Evolutionary conservation across 2,329 filamentous ascomycete species (phyloP).

Genomic region (Diplodia intermedia): DNA sequence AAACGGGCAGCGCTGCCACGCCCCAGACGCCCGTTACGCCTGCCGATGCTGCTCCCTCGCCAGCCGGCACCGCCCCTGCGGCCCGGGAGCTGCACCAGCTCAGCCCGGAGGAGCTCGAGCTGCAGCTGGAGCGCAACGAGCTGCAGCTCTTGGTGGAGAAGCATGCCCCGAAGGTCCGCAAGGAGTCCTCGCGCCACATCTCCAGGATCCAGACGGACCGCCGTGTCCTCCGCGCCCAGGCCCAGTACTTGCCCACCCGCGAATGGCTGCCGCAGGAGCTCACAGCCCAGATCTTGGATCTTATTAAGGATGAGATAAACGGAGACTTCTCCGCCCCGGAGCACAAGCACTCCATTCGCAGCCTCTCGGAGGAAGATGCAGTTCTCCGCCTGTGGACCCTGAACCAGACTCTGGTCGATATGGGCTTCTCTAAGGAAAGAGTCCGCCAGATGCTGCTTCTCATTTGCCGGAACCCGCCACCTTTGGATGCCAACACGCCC

Average conservation of each 20-base stretch:
- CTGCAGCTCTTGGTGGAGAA: conserved; percentile 88
- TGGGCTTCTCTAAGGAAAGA: conserved; percentile 71
- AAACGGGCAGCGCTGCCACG: conserved; percentile 32
- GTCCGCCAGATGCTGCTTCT: conserved; percentile 70
- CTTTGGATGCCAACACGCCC: conserved; percentile 60
- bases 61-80: conserved; percentile 36
- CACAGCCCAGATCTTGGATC: conserved; percentile 75
- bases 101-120: conserved; percentile 88
- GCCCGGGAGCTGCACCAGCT: conserved; percentile 59
- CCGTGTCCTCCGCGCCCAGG: conserved; percentile 79
- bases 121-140: conserved; percentile 86
- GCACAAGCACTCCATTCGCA: conserved; percentile 46
- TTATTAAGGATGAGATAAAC: conserved; percentile 70
- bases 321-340: conserved; percentile 41
- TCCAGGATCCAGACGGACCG: conserved; percentile 83
- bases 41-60: conserved; percentile 28
- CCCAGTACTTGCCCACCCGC: conserved; percentile 72
- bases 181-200: conserved; percentile 79
- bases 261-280: conserved; percentile 84
- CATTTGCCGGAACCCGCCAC: conserved; percentile 69
- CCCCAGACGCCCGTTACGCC: conserved; percentile 23
- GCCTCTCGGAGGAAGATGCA: conserved; percentile 75
- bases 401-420: conserved; percentile 71
- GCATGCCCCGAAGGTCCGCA: conserved; percentile 76
- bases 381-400: conserved; percentile 84